Conservation (phyloP, 2,329 filamentous ascomycete species). For the Alternaria panax region DNA sequence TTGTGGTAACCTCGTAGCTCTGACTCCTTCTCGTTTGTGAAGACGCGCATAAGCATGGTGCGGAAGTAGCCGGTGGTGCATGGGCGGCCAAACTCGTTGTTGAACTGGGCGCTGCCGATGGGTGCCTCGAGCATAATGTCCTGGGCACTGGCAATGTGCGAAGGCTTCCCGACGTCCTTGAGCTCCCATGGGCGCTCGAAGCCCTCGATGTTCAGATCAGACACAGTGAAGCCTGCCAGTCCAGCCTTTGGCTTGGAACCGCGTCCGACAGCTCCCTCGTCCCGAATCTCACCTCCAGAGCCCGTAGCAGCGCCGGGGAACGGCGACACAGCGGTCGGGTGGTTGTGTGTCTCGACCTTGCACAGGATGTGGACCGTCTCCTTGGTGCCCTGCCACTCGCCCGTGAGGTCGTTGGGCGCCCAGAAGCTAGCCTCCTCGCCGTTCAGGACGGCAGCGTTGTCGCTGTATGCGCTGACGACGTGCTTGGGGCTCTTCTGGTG, state of each 20-base stretch:
- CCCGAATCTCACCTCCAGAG: conserved; percentile 92
- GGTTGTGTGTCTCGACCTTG: conserved; percentile 98
- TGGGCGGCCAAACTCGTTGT: conserved; percentile 96
- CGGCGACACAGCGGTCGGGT: conserved; percentile 93
- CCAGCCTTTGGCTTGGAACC: conserved; percentile 94
- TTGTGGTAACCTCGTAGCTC: conserved; percentile 95
- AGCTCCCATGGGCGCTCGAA: conserved; percentile 87
- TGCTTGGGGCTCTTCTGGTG: conserved; percentile 78
- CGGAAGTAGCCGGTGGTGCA: conserved; percentile 90
- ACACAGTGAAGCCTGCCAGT: conserved; percentile 91
- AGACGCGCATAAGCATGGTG: conserved; percentile 78
- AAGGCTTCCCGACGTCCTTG: conserved; percentile 80
- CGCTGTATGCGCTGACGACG: conserved; percentile 95
- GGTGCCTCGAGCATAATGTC: conserved; percentile 99
- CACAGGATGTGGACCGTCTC: conserved; percentile 86
- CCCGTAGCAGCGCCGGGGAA: conserved; percentile 94
- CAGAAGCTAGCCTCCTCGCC: conserved; percentile 78
- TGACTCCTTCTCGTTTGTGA: conserved; percentile 65
- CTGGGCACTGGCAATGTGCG: conserved; percentile 89
- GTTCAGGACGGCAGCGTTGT: conserved; percentile 93
- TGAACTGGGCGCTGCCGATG: conserved; percentile 93
- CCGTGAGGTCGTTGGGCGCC: conserved; percentile 85
- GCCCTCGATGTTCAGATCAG: conserved; percentile 88
- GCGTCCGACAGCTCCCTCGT: conserved; percentile 91
- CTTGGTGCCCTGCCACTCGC: conserved; percentile 85